These are phyloP conservation scores for Tricholoma hemisulphureum DNA, from an alignment of 768 basidiomycete species.

Conservation along the genomic window DNA sequence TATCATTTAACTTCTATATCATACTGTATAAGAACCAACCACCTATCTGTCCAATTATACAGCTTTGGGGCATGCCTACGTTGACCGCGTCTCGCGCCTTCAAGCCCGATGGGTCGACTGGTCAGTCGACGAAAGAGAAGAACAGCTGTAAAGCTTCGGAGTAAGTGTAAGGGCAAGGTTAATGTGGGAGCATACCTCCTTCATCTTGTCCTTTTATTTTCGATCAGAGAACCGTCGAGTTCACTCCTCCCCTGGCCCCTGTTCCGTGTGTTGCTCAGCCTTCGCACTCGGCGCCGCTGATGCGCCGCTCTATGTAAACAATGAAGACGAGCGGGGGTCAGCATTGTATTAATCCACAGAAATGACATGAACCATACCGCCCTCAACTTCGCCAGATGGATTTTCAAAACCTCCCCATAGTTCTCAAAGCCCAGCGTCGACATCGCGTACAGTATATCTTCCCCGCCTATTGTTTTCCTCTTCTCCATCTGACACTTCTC, in stretches of 20 bases:
- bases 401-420: constrained; percentile 88
- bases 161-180: neutral
- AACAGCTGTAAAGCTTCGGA: neutral
- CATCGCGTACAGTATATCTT: constrained; percentile 98
- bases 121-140: neutral
- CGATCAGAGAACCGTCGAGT: neutral
- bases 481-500: constrained; percentile 95
- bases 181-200: neutral
- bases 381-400: constrained; percentile 87
- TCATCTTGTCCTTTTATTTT: neutral
- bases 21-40: neutral
- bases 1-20: neutral
- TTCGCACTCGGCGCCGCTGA: constrained; percentile 16
- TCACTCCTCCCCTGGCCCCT: constrained; percentile 29
- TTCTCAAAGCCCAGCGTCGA: constrained; percentile 89
- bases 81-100: neutral
- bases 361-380: constrained; percentile 48
- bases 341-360: neutral
- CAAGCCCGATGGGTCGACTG: neutral
- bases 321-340: neutral
- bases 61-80: neutral
- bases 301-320: constrained; percentile 17
- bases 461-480: constrained; percentile 96
- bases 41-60: neutral
- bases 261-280: constrained; percentile 30